Conservation (phyloP, 371 early-diverging fungal species). For the Apophysomyces trapeziformis region DNA sequence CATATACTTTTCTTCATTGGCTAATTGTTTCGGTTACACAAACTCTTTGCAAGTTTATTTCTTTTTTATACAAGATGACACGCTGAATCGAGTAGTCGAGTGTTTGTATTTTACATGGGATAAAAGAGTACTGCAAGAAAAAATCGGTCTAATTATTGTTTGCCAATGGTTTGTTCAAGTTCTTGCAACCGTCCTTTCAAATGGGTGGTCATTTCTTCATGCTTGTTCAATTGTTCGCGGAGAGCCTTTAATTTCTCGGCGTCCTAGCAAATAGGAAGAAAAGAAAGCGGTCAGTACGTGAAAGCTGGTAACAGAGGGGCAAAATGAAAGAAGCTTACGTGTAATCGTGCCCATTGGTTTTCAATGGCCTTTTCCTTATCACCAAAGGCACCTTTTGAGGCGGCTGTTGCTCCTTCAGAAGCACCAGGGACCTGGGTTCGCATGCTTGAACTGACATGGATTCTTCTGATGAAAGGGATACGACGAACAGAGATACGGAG, state of each 20-base stretch:
- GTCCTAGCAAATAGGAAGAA: constrained; percentile 27
- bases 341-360: constrained; percentile 51
- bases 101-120: too few relatives aligned
- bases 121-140: too few relatives aligned
- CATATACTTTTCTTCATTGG: too few relatives aligned
- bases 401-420: constrained; percentile 45
- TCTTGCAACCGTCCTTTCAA: constrained; percentile 1
- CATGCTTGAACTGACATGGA: background rate
- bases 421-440: constrained; percentile 13
- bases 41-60: too few relatives aligned
- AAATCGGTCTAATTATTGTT: background rate
- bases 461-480: background rate
- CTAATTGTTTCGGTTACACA: too few relatives aligned
- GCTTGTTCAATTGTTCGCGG: constrained; percentile 20
- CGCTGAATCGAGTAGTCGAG: too few relatives aligned
- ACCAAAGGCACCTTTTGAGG: constrained; percentile 39
- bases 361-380: constrained; percentile 55
- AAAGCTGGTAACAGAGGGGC: background rate
- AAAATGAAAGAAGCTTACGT: constrained; percentile 30
- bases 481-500: background rate
- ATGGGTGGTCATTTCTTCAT: background rate
- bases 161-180: background rate
- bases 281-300: background rate
- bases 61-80: too few relatives aligned
- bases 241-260: constrained; percentile 48